A percentile compares a stretch with the other conserved stretches of the same genome.
Conservation (phyloP, 306 rosid species). For the Elaeagnus macrophylla region DNA sequence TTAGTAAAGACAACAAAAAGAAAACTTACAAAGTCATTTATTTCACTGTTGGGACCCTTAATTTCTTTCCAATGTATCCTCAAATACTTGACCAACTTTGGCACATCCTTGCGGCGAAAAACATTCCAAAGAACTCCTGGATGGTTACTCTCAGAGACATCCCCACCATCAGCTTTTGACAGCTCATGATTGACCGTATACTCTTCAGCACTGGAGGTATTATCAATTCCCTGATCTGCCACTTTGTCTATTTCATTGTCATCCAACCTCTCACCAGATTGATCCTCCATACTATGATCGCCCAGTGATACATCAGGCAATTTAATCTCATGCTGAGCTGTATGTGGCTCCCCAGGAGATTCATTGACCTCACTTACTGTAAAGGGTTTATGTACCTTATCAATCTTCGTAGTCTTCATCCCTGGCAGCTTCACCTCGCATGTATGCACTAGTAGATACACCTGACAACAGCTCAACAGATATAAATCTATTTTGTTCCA, state of each 20-base stretch:
- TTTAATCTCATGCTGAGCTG: slow-evolving; percentile 28
- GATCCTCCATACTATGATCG: slow-evolving; percentile 27
- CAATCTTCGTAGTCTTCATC: slow-evolving; percentile 37
- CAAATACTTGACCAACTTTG: slow-evolving; percentile 62
- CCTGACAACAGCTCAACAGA: slow-evolving; percentile 39
- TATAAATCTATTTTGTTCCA: slow-evolving; percentile 21
- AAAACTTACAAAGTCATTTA: slow-evolving; percentile 42
- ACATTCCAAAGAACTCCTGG: slow-evolving; percentile 88
- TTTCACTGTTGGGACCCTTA: slow-evolving; percentile 31
- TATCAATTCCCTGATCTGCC: slow-evolving; percentile 35
- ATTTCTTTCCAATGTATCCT: slow-evolving; percentile 54
- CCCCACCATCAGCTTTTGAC: slow-evolving; percentile 36
- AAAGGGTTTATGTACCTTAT: slow-evolving; percentile 25
- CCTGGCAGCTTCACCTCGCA: slow-evolving; percentile 52
- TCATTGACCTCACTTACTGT: slow-evolving; percentile 40
- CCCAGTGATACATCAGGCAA: slow-evolving; percentile 38
- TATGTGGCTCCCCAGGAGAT: slow-evolving; percentile 32
- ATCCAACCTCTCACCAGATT: slow-evolving; percentile 27
- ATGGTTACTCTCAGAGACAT: slow-evolving; percentile 29
- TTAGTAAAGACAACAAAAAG: not conserved
- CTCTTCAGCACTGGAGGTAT: slow-evolving; percentile 26
- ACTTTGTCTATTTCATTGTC: slow-evolving; percentile 34
- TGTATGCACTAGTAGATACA: slow-evolving; percentile 80
- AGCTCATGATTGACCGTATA: slow-evolving; percentile 26
- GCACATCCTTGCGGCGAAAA: slow-evolving; percentile 63